Evolutionary conservation across 306 rosid genomes (phyloP).

Genomic region (Pyrus betulifolia): DNA sequence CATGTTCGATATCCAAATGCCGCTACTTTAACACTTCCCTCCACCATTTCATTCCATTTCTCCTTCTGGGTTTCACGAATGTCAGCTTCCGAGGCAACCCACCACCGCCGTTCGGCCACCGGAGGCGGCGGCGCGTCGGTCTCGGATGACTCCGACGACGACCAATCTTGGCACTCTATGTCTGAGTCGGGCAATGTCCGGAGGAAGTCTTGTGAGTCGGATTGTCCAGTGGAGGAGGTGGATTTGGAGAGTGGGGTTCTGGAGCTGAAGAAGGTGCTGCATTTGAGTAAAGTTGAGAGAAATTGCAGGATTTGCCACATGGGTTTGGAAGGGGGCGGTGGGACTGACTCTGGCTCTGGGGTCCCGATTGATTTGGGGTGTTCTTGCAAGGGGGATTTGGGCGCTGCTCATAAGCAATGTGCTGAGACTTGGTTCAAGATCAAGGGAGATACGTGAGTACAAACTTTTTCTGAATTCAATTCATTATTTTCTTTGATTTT

Average conservation of each 20-base stretch:
- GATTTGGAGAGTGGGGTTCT: constrained; percentile 40
- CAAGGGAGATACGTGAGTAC: constrained; percentile 42
- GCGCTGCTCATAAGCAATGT: constrained; percentile 40
- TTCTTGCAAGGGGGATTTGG: constrained; percentile 38
- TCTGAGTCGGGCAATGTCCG: constrained; percentile 8
- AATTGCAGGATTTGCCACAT: constrained; percentile 40
- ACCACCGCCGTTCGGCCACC: not conserved
- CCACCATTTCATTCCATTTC: not conserved
- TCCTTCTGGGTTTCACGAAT: constrained; percentile 1
- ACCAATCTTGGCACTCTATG: constrained; percentile 23
- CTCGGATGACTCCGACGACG: constrained; percentile 24
- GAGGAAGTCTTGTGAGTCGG: constrained; percentile 13
- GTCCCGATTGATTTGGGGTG: constrained; percentile 34
- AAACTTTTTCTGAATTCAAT: not conserved
- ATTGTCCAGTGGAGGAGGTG: constrained; percentile 16
- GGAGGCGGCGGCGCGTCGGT: constrained; percentile 1
- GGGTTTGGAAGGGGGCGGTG: constrained; percentile 17
- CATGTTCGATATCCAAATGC: not conserved
- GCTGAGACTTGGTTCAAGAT: constrained; percentile 49
- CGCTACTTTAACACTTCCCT: not conserved
- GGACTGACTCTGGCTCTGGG: constrained; percentile 7
- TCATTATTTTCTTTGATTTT: not conserved
- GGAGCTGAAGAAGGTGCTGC: constrained; percentile 27
- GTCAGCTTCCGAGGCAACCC: constrained; percentile 14
- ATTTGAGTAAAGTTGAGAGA: constrained; percentile 21